Percentiles rank a stretch among this genome's conserved stretches.
Evolutionary conservation across 208 protist species (phyloP).

Genomic region (Trypanosoma cruzi): DNA sequence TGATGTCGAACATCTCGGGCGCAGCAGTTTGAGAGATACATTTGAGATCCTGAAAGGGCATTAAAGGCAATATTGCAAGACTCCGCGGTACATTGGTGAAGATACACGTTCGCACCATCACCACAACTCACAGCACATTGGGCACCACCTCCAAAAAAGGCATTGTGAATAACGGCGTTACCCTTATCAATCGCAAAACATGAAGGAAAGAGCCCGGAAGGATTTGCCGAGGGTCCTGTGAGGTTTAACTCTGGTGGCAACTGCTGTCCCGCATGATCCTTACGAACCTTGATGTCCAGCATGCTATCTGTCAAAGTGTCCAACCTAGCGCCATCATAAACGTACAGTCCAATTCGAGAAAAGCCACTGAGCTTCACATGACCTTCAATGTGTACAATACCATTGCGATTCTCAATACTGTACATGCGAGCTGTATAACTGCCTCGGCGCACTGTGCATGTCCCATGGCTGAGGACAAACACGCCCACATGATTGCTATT

Average conservation of each 20-base stretch:
- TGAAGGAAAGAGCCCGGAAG: conserved; percentile 38
- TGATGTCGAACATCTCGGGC: conserved; percentile 32
- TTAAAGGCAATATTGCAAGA: conserved; percentile 59
- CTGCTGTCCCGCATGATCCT: conserved; percentile 3
- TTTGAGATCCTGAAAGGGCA: conserved; percentile 43
- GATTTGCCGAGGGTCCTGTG: conserved; percentile 7
- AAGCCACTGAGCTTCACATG: conserved; percentile 72
- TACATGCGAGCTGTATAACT: conserved; percentile 64
- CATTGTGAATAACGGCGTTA: conserved; percentile 52
- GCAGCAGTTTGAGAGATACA: conserved; percentile 44
- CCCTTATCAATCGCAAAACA: conserved; percentile 61
- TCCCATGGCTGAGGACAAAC: conserved; percentile 62
- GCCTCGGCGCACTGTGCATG: conserved; percentile 49
- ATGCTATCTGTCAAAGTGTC: conserved; percentile 43
- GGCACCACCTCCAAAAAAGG: conserved; percentile 51
- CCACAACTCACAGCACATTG: conserved; percentile 57
- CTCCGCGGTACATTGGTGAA: conserved; percentile 42
- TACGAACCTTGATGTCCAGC: conserved; percentile 48
- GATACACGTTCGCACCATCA: conserved; percentile 38
- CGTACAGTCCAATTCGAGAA: conserved; percentile 58
- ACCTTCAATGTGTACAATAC: conserved; percentile 56
- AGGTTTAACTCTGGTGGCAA: conserved; percentile 4
- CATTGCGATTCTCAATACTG: conserved; percentile 56
- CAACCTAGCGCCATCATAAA: conserved; percentile 47
- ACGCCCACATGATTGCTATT: conserved; percentile 68